Percentiles rank a stretch among this genome's conserved stretches.
Conservation (phyloP, 345 rosid genomes). For the Corchorus capsularis region DNA sequence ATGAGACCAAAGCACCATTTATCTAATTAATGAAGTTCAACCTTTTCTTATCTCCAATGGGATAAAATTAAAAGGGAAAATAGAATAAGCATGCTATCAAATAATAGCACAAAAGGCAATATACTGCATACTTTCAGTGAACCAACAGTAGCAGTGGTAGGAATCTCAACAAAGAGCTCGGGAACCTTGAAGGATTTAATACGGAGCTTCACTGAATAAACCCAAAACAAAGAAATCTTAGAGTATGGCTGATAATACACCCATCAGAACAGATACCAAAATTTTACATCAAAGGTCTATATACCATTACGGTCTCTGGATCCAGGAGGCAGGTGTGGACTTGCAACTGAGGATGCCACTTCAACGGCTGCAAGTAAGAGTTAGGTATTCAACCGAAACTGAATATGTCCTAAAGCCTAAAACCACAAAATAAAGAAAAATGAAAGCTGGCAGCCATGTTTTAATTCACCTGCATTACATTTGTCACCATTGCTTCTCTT, state of each 20-base stretch:
- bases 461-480: conserved; percentile 15
- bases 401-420: conserved; percentile 14
- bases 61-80: neutral
- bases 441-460: neutral
- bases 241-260: neutral
- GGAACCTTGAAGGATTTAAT: conserved; percentile 41
- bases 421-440: conserved; percentile 10
- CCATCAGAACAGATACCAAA: neutral
- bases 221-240: conserved; percentile 10
- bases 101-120: conserved; percentile 1
- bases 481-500: conserved; percentile 24
- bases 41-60: neutral
- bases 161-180: conserved; percentile 40
- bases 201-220: conserved; percentile 33
- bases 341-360: conserved; percentile 29
- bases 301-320: conserved; percentile 31
- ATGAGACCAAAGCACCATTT: neutral
- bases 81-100: neutral
- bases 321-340: conserved; percentile 13
- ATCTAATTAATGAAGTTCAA: neutral
- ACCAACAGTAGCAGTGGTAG: conserved; percentile 39
- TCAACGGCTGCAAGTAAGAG: conserved; percentile 24
- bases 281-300: conserved; percentile 8
- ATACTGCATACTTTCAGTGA: conserved; percentile 33
- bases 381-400: conserved; percentile 22